Base-by-base conservation (phyloP, 2,329 filamentous ascomycete species). In the Colletotrichum abscissum region DNA sequence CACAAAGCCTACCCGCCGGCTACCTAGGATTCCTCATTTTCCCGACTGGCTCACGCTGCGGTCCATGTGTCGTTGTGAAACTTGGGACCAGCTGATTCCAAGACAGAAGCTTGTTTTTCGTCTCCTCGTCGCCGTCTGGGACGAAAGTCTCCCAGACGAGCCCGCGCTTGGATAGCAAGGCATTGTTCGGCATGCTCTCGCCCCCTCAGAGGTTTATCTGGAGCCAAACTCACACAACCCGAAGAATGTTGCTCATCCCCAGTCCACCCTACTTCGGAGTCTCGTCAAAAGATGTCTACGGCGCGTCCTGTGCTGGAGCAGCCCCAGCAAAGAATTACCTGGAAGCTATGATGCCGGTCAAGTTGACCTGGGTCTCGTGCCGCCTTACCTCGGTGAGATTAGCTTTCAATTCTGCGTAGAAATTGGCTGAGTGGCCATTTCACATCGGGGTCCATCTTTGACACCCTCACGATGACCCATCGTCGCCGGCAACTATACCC, bases 101-200 rank as follows among this genome's bases (percentile, higher is more conserved):
- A 30, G 59, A 64, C 70, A 69, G 57, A 26, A 72, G 57, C 52
- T 72, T 63, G 65, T 58, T 52, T 69, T 24, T 52, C 62, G 22
- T 60, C 63, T 38, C 24, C n/a, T 55, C 49, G 30, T 24, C 16
- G n/a, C 56, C 33, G 16, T 35, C 38, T 62, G 35, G 38, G 16
- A 30, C n/a, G 33, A 59, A 4, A 4, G 12, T 1, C 19, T 22
- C n/a, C 46, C 26, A 8, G 2, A 33, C 24, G 4, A 49, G 26
- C 59, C 11, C 1, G n/a, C 46, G 56, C 56, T 60, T 56, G 24
- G 42, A 16, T 19, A 42, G 38, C 30, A 30, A 35, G 49, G 35
- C 67, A 35, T 24, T 58, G 28, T 42, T 46, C 33, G 14, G 58
- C 52, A 5, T 28, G 38, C 33, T n/a, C 19, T 55, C 5, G 28